These are phyloP conservation scores for Phytomonas francai DNA, from an alignment of 208 protist species.

Conservation along the genomic window DNA sequence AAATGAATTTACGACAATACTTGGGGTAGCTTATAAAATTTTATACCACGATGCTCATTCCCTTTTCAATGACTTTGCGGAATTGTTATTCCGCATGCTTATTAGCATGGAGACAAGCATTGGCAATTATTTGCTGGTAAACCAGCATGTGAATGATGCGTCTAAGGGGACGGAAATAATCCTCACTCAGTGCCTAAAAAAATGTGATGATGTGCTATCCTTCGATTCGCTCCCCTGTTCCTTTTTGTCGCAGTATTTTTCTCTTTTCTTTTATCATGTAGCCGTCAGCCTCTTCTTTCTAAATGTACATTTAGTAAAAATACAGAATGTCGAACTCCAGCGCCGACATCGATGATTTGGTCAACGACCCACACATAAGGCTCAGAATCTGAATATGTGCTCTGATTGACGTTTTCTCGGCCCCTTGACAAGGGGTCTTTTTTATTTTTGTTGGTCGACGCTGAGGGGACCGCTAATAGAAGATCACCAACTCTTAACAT, in stretches of 20 bases:
- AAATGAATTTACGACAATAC: neutral
- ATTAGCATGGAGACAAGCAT: neutral
- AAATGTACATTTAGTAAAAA: constrained; percentile 48
- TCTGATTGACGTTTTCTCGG: neutral
- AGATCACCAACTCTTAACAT: constrained; percentile 31
- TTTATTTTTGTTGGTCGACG: constrained; percentile 1
- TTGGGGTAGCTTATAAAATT: neutral
- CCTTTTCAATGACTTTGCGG: neutral
- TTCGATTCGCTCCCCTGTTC: neutral
- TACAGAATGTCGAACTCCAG: constrained; percentile 62
- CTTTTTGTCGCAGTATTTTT: neutral
- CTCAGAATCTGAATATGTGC: neutral
- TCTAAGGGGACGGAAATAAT: neutral
- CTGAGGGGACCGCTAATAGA: constrained; percentile 14
- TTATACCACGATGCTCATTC: neutral
- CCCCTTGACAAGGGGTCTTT: neutral
- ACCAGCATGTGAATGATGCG: neutral
- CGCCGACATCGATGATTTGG: constrained; percentile 27
- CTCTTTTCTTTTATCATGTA: neutral
- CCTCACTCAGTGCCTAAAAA: neutral
- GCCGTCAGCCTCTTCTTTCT: neutral
- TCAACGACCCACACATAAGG: constrained; percentile 20
- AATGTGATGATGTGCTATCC: neutral
- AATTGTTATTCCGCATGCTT: neutral
- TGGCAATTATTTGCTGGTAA: neutral